Conservation (phyloP, 176 grass and related monocot genomes). For the Triticum timopheevii region DNA sequence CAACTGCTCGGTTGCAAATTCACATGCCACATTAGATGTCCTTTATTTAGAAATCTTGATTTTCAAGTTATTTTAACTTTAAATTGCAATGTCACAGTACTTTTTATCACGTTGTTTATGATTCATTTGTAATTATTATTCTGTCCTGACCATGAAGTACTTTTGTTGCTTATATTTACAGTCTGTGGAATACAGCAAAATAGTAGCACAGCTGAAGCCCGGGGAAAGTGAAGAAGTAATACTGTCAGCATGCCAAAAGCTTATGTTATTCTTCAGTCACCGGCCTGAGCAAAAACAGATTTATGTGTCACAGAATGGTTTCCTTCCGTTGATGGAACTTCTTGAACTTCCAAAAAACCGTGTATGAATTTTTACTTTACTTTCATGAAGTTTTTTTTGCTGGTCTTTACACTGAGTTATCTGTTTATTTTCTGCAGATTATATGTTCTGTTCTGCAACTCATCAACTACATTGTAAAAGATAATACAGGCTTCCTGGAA, state of each 20-base stretch:
- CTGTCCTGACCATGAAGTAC: conserved; percentile 6
- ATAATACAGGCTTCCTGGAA: conserved; percentile 77
- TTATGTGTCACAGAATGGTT: conserved; percentile 89
- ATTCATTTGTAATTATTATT: conserved; percentile 2
- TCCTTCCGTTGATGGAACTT: conserved; percentile 92
- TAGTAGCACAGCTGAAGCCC: conserved; percentile 80
- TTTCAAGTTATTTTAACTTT: not conserved
- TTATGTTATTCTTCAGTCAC: conserved; percentile 71
- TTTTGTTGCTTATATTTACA: conserved; percentile 37
- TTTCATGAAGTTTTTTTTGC: conserved; percentile 13
- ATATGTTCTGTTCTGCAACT: conserved; percentile 78
- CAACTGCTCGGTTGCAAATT: conserved; percentile 14
- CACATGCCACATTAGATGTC: not conserved
- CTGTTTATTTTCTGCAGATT: conserved; percentile 57
- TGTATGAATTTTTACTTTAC: conserved; percentile 56
- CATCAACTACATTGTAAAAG: conserved; percentile 91
- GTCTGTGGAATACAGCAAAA: conserved; percentile 99
- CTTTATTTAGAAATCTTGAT: conserved; percentile 5
- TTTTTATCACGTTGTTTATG: not conserved
- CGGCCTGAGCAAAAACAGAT: conserved; percentile 85
- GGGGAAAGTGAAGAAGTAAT: conserved; percentile 91
- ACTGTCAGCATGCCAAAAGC: conserved; percentile 85
- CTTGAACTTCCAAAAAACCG: conserved; percentile 88
- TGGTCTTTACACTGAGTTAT: conserved; percentile 23
- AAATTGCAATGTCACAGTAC: conserved; percentile 9